Conservation (phyloP, 1,139 yeast species). For the Saccharomyces hybrid region DNA sequence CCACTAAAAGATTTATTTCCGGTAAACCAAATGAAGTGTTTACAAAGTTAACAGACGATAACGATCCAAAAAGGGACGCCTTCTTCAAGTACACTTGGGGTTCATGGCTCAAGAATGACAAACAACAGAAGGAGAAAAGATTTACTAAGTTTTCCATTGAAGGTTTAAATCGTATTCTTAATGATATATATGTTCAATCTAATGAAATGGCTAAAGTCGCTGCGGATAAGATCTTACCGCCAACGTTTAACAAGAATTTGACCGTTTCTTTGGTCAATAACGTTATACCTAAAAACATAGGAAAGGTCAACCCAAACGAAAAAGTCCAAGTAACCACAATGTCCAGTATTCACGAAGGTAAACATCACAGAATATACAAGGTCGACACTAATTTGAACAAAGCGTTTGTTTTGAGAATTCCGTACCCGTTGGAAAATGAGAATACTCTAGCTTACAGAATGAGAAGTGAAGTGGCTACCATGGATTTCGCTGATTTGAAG, state of each 20-base stretch:
- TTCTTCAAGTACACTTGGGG: conserved; percentile 94
- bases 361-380: conserved; percentile 80
- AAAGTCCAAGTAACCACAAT: conserved; percentile 56
- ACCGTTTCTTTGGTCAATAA: conserved; percentile 44
- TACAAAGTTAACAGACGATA: conserved; percentile 51
- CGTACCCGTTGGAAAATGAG: conserved; percentile 65
- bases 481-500: conserved; percentile 59
- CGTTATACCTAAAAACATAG: conserved; percentile 37
- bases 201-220: conserved; percentile 27
- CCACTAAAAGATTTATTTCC: conserved; percentile 15
- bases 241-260: conserved; percentile 38
- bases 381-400: conserved; percentile 53
- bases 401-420: conserved; percentile 68
- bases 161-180: conserved; percentile 53
- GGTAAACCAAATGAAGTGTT: conserved; percentile 30
- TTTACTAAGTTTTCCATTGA: conserved; percentile 76
- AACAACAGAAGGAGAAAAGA: conserved; percentile 62
- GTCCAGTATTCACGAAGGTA: conserved; percentile 85
- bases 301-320: conserved; percentile 37
- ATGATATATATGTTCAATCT: conserved; percentile 35
- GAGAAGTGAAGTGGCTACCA: conserved; percentile 87
- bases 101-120: conserved; percentile 79
- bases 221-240: conserved; percentile 26
- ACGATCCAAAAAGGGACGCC: conserved; percentile 62
- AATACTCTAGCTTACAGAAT: conserved; percentile 58